Evolutionary conservation across 2,329 filamentous ascomycete species (phyloP), one percentile per base, ranked within the genome.

Genomic region (Magnaporthiopsis incrustans): DNA sequence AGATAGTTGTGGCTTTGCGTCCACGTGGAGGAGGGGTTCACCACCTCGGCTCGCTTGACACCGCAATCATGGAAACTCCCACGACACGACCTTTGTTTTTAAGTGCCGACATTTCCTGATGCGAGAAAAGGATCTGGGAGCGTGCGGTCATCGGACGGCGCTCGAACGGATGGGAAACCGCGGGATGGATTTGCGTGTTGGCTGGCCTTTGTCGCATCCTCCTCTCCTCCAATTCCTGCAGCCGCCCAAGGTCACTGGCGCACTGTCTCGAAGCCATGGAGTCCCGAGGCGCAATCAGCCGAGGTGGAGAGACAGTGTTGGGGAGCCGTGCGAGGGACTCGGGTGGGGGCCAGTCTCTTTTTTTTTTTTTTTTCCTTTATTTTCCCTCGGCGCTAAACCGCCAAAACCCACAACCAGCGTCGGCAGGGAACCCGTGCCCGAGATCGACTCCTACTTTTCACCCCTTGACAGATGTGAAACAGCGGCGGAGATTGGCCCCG

Each of bases 401-500:
- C n/a, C 58, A 22, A 22, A 58, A 27, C n/a, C 57, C 26, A 35
- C 58, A 22, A 32, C 32, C 38, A 38, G 58, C 14, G 15, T 32
- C 58, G 22, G 30, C 27, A 32, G 22, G 58, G 58, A 32, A 60
- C 18, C 38, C 22, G 58, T 25, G 58, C 32, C 26, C 26, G 11
- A 60, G 58, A 60, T 60, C 58, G 26, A 60, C 58, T 60, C 58
- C 58, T 38, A 60, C 32, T 60, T 60, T 53, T 38, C 32, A 25
- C 58, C 18, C 32, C 58, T 60, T 32, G 32, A 60, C 58, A 60
- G 58, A 60, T 35, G 32, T 60, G 58, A 60, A 60, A 62, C 60
- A 62, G 60, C 44, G 26, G 44, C 44, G 44, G 44, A 53, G 44
- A 53, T 53, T 53, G 44, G 44, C 30, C 58, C 33, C 58, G 14